These are phyloP conservation scores for Blepharisma japonicum DNA, from an alignment of 73 alveolate species.

Conservation along the genomic window DNA sequence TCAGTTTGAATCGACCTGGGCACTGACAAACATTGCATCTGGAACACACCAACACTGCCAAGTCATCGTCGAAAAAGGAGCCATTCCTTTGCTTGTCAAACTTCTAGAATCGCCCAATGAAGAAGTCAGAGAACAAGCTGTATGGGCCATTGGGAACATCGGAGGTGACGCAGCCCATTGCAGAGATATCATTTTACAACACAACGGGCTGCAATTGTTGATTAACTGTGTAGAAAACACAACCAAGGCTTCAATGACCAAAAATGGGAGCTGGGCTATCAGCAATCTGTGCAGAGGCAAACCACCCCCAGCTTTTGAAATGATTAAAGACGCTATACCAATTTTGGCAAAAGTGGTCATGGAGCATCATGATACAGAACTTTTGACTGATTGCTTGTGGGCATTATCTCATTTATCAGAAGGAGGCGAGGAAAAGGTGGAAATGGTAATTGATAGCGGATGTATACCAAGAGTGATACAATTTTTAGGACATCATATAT, in stretches of 20 bases:
- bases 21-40: slow-evolving; percentile 93
- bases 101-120: slow-evolving; percentile 71
- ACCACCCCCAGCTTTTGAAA: slow-evolving; percentile 80
- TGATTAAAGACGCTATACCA: slow-evolving; percentile 71
- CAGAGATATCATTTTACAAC: slow-evolving; percentile 77
- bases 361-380: slow-evolving; percentile 73
- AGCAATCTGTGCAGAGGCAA: slow-evolving; percentile 92
- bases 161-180: slow-evolving; percentile 88
- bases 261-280: slow-evolving; percentile 93
- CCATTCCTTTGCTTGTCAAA: slow-evolving; percentile 72
- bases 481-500: slow-evolving; percentile 65
- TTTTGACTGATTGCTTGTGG: slow-evolving; percentile 88
- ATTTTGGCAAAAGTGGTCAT: slow-evolving; percentile 72
- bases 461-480: slow-evolving; percentile 71
- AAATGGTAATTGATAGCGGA: slow-evolving; percentile 69
- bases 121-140: slow-evolving; percentile 88
- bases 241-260: slow-evolving; percentile 56
- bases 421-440: slow-evolving; percentile 82
- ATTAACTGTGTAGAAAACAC: slow-evolving; percentile 68
- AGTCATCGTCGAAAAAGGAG: slow-evolving; percentile 92
- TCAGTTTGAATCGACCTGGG: slow-evolving; percentile 97
- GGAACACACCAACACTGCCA: slow-evolving; percentile 91
- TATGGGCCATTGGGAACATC: slow-evolving; percentile 98
- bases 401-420: slow-evolving; percentile 88
- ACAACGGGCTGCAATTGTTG: slow-evolving; percentile 80